Percentiles rank a stretch among this genome's conserved stretches.
Evolutionary conservation across 225 moss, liverwort and hornwort species (phyloP).

Genomic region (Lunularia cruciata): DNA sequence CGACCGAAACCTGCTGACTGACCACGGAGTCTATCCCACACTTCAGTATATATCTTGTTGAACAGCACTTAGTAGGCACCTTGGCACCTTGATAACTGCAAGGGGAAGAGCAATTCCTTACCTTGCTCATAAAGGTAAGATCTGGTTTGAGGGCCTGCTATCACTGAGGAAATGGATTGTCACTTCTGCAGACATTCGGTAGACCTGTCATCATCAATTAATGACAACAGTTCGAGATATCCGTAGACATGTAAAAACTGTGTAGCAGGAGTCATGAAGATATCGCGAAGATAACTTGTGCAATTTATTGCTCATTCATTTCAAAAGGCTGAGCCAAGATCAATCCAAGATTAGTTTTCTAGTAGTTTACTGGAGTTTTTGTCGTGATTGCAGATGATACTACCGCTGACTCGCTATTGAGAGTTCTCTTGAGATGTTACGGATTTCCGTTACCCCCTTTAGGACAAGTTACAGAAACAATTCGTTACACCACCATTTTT

Average conservation of each 20-base stretch:
- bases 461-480: neutral
- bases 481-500: neutral
- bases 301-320: constrained; percentile 27
- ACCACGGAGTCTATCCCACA: neutral
- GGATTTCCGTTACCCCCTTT: neutral
- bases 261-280: constrained; percentile 19
- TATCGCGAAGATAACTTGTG: constrained; percentile 18
- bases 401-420: constrained; percentile 8
- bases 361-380: constrained; percentile 7
- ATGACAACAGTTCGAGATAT: neutral
- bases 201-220: neutral
- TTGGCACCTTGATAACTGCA: neutral
- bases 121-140: neutral
- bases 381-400: neutral
- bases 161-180: neutral
- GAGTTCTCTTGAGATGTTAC: constrained; percentile 12
- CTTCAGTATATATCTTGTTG: constrained; percentile 1
- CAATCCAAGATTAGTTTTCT: constrained; percentile 19
- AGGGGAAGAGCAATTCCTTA: neutral
- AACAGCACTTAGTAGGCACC: neutral
- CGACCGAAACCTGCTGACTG: neutral
- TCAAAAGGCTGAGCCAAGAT: constrained; percentile 20
- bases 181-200: constrained; percentile 2
- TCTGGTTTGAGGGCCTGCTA: neutral
- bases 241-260: neutral